These are phyloP conservation scores for Sinapis alba DNA, from an alignment of 441 rosid species.

Conservation along the genomic window DNA sequence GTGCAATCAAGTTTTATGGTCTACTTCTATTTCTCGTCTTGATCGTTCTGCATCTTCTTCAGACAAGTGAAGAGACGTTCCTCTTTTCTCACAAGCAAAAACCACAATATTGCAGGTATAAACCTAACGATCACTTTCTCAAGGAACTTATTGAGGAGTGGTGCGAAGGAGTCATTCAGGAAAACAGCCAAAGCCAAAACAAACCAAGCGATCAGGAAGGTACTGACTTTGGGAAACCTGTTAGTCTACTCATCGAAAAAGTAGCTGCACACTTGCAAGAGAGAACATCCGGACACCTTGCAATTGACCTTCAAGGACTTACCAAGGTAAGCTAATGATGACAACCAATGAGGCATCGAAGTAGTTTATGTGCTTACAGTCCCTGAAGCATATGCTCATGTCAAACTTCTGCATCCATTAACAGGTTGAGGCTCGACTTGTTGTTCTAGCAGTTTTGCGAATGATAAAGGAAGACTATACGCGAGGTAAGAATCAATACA, in stretches of 20 bases:
- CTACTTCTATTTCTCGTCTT: conserved; percentile 16
- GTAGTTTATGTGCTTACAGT: conserved; percentile 13
- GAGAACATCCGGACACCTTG: conserved; percentile 54
- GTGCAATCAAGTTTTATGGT: conserved; percentile 12
- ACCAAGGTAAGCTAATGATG: conserved; percentile 55
- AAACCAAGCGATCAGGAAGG: conserved; percentile 42
- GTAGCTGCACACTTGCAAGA: conserved; percentile 73
- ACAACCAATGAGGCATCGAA: background rate
- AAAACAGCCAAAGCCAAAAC: conserved; percentile 43
- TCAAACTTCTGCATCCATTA: conserved; percentile 33
- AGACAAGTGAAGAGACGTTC: conserved; percentile 17
- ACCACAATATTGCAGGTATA: conserved; percentile 58
- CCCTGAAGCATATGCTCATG: conserved; percentile 19
- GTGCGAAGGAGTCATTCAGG: conserved; percentile 92
- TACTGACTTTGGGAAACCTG: conserved; percentile 52
- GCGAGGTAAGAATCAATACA: conserved; percentile 49
- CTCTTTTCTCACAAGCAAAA: conserved; percentile 22
- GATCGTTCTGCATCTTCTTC: conserved; percentile 14
- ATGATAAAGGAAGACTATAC: conserved; percentile 86
- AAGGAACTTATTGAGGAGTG: conserved; percentile 90
- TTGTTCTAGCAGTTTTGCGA: conserved; percentile 82
- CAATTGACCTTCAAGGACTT: conserved; percentile 81
- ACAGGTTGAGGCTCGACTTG: conserved; percentile 93
- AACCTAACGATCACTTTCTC: conserved; percentile 78
- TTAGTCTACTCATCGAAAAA: conserved; percentile 75